Percentiles rank a stretch among this genome's conserved stretches.
Evolutionary conservation across 441 rosid genomes (phyloP).

Genomic region (Biscutella laevigata): DNA sequence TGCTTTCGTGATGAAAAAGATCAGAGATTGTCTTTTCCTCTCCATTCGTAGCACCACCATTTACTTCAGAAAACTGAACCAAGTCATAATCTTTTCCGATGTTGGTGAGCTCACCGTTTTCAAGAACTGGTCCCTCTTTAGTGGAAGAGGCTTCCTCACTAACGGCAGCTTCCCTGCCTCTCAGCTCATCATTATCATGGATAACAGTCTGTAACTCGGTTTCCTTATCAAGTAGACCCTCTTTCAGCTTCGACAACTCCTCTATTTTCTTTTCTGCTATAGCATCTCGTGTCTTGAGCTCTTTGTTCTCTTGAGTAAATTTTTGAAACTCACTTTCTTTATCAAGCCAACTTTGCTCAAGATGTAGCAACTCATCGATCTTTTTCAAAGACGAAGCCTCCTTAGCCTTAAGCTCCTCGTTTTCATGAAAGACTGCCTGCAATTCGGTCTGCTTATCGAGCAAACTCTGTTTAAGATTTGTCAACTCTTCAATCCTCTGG

Average conservation of each 20-base stretch:
- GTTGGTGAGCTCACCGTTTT: slow-evolving; percentile 57
- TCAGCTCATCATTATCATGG: slow-evolving; percentile 50
- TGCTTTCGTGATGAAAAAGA: slow-evolving; percentile 23
- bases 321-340: slow-evolving; percentile 69
- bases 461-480: slow-evolving; percentile 52
- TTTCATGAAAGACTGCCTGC: slow-evolving; percentile 48
- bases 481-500: slow-evolving; percentile 57
- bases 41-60: slow-evolving; percentile 44
- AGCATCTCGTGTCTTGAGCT: slow-evolving; percentile 51
- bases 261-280: slow-evolving; percentile 51
- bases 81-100: slow-evolving; percentile 78
- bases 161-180: slow-evolving; percentile 40
- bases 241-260: slow-evolving; percentile 59
- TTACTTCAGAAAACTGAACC: slow-evolving; percentile 77
- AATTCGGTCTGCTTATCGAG: slow-evolving; percentile 69
- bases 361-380: slow-evolving; percentile 50
- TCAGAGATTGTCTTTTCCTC: slow-evolving; percentile 48
- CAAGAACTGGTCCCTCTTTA: slow-evolving; percentile 37
- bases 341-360: slow-evolving; percentile 59
- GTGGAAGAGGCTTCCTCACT: slow-evolving; percentile 39
- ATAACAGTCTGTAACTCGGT: slow-evolving; percentile 49
- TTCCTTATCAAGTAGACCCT: slow-evolving; percentile 54
- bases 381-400: slow-evolving; percentile 50
- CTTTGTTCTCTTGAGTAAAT: slow-evolving; percentile 35
- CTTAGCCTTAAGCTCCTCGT: slow-evolving; percentile 54